phyloP scores from a whole-genome alignment of 1,284 basidiomycete genomes.

The Thelephora terrestris region DNA sequence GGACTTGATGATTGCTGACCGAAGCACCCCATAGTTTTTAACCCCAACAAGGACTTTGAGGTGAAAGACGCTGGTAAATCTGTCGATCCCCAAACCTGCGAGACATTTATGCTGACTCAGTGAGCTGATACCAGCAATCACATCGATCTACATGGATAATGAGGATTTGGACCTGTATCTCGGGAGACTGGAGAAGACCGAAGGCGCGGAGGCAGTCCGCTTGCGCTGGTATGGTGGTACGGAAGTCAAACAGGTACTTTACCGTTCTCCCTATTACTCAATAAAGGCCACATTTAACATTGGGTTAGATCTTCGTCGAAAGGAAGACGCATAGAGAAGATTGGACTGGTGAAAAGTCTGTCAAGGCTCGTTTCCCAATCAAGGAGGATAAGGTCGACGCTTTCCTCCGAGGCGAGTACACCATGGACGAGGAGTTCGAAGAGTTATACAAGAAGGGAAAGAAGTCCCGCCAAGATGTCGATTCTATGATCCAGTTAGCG shows the following conservation, averaged over 20 bases:
- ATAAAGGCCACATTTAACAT: slow-evolving; percentile 1
- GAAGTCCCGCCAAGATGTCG: slow-evolving; percentile 90
- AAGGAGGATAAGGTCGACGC: slow-evolving; percentile 94
- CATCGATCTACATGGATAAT: slow-evolving; percentile 90
- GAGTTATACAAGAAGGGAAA: slow-evolving; percentile 85
- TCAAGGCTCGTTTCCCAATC: slow-evolving; percentile 96
- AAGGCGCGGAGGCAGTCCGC: slow-evolving; percentile 95
- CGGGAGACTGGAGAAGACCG: slow-evolving; percentile 95
- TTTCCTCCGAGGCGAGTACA: slow-evolving; percentile 85
- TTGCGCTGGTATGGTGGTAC: slow-evolving; percentile 98
- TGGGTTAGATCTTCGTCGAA: slow-evolving; percentile 84
- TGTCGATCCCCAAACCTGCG: neutral
- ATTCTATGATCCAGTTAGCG: slow-evolving; percentile 92
- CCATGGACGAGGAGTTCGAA: slow-evolving; percentile 92
- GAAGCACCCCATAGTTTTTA: slow-evolving; percentile 60
- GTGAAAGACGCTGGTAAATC: slow-evolving; percentile 71
- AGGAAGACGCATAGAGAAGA: slow-evolving; percentile 98
- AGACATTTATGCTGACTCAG: neutral
- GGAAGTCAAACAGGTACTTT: slow-evolving; percentile 62
- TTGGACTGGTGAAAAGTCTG: slow-evolving; percentile 99
- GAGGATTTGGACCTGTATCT: slow-evolving; percentile 97
- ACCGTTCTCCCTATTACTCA: neutral
- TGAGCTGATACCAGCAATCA: slow-evolving; percentile 45
- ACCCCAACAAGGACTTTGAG: slow-evolving; percentile 91
- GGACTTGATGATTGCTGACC: slow-evolving; percentile 6